These are phyloP conservation scores for Rhamnella rubrinervis DNA, from an alignment of 331 rosid genomes.

Conservation along the genomic window DNA sequence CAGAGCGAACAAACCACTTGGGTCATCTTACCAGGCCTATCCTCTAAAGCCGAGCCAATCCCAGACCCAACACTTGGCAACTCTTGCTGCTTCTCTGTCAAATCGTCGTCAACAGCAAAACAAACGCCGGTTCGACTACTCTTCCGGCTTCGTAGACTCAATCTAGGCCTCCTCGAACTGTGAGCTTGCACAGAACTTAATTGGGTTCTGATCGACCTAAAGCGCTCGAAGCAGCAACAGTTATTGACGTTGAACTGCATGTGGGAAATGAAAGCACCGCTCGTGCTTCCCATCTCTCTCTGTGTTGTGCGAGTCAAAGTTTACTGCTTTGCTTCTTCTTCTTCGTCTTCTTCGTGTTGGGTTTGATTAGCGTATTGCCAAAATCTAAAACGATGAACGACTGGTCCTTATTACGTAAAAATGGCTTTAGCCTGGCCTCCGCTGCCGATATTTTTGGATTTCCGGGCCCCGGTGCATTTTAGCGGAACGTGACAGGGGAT, in stretches of 20 bases:
- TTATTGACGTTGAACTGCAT: constrained; percentile 35
- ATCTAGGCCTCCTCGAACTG: constrained; percentile 22
- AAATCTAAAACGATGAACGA: constrained; percentile 15
- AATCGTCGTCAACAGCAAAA: constrained; percentile 73
- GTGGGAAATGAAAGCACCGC: constrained; percentile 46
- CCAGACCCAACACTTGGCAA: constrained; percentile 21
- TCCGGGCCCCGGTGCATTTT: constrained; percentile 13
- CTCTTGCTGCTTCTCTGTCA: constrained; percentile 54
- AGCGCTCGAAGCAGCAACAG: constrained; percentile 19
- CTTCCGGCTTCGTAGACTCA: constrained; percentile 28
- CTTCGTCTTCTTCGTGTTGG: constrained; percentile 7
- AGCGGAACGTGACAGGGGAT: neutral
- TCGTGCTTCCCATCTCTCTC: constrained; percentile 57
- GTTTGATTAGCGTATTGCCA: neutral
- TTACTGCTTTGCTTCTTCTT: constrained; percentile 4
- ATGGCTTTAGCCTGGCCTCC: neutral
- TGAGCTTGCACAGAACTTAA: constrained; percentile 34
- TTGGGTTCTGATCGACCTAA: constrained; percentile 38
- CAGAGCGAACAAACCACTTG: neutral
- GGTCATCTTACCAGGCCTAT: constrained; percentile 46
- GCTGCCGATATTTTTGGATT: constrained; percentile 15
- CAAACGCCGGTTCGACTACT: constrained; percentile 36
- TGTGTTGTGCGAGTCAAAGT: constrained; percentile 2
- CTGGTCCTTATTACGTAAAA: constrained; percentile 7
- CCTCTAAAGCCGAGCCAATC: constrained; percentile 62